Conservation (phyloP, 2,329 filamentous ascomycete genomes). For the Fusarium cicatricum region DNA sequence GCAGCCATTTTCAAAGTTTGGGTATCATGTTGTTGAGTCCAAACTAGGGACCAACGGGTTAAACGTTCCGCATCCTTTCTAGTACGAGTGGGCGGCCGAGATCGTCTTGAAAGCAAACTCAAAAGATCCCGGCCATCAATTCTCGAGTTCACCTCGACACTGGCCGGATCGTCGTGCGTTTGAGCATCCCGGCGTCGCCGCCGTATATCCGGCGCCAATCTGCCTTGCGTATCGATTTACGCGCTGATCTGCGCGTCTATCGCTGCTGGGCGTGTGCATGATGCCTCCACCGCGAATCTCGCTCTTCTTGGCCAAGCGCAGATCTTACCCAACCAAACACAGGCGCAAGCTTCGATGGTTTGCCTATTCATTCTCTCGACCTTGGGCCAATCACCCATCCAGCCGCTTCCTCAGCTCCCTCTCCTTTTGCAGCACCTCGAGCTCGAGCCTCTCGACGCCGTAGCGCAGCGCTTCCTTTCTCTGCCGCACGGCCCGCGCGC, state of each 20-base stretch:
- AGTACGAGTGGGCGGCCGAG: background rate
- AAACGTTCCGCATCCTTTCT: background rate
- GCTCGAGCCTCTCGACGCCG: constrained; percentile 82
- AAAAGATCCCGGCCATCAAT: background rate
- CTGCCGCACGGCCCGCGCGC: constrained; percentile 71
- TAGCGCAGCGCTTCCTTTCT: constrained; percentile 88
- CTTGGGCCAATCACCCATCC: constrained; percentile 44
- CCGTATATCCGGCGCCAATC: constrained; percentile 27
- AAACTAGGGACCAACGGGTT: constrained; percentile 9
- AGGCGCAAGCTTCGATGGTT: background rate
- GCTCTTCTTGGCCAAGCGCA: background rate
- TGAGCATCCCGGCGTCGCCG: constrained; percentile 10
- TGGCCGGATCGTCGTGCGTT: constrained; percentile 21
- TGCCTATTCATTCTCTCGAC: background rate
- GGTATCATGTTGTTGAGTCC: constrained; percentile 24
- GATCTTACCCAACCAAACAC: background rate
- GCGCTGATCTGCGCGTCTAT: constrained; percentile 9
- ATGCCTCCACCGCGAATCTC: background rate
- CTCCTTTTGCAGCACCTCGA: constrained; percentile 83
- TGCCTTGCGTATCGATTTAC: constrained; percentile 21
- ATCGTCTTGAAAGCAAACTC: background rate
- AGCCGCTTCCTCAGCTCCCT: constrained; percentile 63
- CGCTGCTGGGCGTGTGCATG: background rate
- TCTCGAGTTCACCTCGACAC: constrained; percentile 1
- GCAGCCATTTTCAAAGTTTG: constrained; percentile 20